Evolutionary conservation across 495 filamentous ascomycete species (phyloP).

Genomic region (Aspergillus bertholletiae): DNA sequence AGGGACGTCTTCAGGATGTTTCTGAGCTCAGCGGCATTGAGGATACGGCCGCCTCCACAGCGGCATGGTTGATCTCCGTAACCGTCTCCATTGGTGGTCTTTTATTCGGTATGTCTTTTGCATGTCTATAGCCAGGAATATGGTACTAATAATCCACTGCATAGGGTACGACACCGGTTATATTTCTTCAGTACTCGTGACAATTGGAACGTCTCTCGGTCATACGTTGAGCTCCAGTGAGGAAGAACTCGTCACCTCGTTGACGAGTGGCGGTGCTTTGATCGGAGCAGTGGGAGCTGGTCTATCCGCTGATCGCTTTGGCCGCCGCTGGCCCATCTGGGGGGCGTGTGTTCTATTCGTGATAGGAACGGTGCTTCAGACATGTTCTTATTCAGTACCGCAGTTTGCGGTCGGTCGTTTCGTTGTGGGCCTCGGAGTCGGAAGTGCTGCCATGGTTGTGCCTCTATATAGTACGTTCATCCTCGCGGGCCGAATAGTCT

Average conservation of each 20-base stretch:
- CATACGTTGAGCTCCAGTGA: constrained; percentile 28
- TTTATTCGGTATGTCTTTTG: constrained; percentile 24
- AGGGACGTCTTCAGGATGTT: background rate
- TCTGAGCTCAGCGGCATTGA: constrained; percentile 2
- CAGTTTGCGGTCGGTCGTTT: constrained; percentile 49
- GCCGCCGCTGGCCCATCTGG: constrained; percentile 46
- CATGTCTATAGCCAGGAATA: background rate
- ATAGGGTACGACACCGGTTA: constrained; percentile 45
- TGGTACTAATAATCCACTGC: background rate
- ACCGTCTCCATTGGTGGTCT: constrained; percentile 36
- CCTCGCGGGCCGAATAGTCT: background rate
- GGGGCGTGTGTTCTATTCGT: constrained; percentile 45
- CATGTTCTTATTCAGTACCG: constrained; percentile 38
- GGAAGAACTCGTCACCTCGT: constrained; percentile 46
- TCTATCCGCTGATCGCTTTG: constrained; percentile 45
- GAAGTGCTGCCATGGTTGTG: constrained; percentile 48
- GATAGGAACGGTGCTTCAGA: constrained; percentile 40
- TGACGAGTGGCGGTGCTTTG: constrained; percentile 46
- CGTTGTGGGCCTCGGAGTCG: constrained; percentile 51
- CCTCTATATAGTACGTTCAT: constrained; percentile 29
- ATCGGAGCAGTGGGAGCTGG: constrained; percentile 48
- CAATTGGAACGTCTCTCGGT: constrained; percentile 31
- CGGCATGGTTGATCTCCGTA: constrained; percentile 34
- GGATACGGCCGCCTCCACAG: constrained; percentile 16
- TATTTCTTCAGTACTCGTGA: constrained; percentile 46